Evolutionary conservation across 2,329 filamentous ascomycete species (phyloP).

Genomic region (Neoascochyta sp.): DNA sequence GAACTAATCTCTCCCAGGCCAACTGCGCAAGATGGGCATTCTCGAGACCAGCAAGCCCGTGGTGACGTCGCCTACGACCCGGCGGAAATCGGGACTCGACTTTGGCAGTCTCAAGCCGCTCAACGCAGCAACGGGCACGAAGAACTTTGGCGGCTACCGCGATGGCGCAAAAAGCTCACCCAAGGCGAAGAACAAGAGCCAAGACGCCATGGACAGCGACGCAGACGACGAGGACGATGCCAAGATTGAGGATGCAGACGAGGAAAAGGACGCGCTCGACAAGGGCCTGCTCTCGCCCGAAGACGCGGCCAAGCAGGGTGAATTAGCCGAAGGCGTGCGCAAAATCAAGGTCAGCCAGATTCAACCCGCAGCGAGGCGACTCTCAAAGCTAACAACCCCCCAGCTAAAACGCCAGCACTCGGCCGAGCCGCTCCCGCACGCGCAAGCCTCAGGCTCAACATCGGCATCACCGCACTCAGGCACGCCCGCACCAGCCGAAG

Average conservation of each 20-base stretch:
- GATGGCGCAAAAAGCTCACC: slow-evolving; percentile 59
- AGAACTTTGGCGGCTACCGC: slow-evolving; percentile 85
- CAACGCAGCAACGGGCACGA: slow-evolving; percentile 73
- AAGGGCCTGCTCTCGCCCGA: slow-evolving; percentile 60
- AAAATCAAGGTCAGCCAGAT: slow-evolving; percentile 66
- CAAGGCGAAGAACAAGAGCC: slow-evolving; percentile 50
- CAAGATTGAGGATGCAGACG: slow-evolving; percentile 61
- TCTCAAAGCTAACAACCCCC: slow-evolving; percentile 15
- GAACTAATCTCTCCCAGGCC: slow-evolving; percentile 54
- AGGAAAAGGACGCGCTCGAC: slow-evolving; percentile 55
- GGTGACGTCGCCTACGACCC: slow-evolving; percentile 58
- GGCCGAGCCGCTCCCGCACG: slow-evolving; percentile 56
- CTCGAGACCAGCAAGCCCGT: slow-evolving; percentile 58
- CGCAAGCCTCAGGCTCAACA: slow-evolving; percentile 20
- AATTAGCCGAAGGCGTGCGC: slow-evolving; percentile 75
- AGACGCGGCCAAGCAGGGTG: slow-evolving; percentile 67
- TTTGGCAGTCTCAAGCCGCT: slow-evolving; percentile 81
- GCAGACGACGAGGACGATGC: slow-evolving; percentile 65
- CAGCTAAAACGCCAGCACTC: slow-evolving; percentile 81
- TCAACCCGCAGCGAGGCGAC: background rate
- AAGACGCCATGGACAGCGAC: slow-evolving; percentile 67
- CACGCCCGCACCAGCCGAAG: slow-evolving; percentile 20
- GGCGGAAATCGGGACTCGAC: slow-evolving; percentile 78
- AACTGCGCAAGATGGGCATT: slow-evolving; percentile 96
- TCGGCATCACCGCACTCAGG: slow-evolving; percentile 20